Base-by-base conservation (phyloP, 2,329 filamentous ascomycete genomes). In the Arthroderma sp. region DNA sequence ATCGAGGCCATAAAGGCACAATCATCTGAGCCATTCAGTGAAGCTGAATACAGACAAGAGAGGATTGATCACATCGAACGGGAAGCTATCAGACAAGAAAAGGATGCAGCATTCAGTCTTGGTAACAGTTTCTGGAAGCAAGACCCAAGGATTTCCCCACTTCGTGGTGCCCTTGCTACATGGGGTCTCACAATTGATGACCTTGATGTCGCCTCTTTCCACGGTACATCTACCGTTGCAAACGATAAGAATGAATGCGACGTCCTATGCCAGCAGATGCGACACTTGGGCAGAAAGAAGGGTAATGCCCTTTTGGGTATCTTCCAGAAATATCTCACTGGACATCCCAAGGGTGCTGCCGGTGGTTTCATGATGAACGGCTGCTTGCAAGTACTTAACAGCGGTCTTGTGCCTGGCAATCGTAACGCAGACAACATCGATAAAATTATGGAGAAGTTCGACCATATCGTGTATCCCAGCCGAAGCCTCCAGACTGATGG, bases 361-460 rank as follows among this genome's bases (percentile, higher is more conserved):
- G 91, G 91, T 73, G 91, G 89, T 40, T 98, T 91, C 88, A 98
- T 98, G 91, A 81, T 98, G 77, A 98, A 98, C 73, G 91, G 91
- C 53, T 91, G 86, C 65, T 72, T 98, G 63, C 91, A 98, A 66
- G 86, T 95, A 38, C 78, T 98, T 57, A 94, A 96, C 73, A 82
- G 77, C 42, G 91, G 91, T 60, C 73, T 98, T 41, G 89, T 98
- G 27, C 91, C 91, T 9, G 91, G 91, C 48, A 98, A 98, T 72
- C 83, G 88, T 59, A 98, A 98, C 57, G 91, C 91, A 42, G 91
- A 98, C 71, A 98, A 98, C 55, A 80, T 98, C 45, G 91, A 98
- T 63, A 79, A 88, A 62, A 75, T 88, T 55, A 93, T 98, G 84
- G 89, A 96, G 74, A 78, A 95, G 64, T 98, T 91, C 56, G 91